Conservation (phyloP, 2,329 filamentous ascomycete species). For the Moelleriella libera region DNA sequence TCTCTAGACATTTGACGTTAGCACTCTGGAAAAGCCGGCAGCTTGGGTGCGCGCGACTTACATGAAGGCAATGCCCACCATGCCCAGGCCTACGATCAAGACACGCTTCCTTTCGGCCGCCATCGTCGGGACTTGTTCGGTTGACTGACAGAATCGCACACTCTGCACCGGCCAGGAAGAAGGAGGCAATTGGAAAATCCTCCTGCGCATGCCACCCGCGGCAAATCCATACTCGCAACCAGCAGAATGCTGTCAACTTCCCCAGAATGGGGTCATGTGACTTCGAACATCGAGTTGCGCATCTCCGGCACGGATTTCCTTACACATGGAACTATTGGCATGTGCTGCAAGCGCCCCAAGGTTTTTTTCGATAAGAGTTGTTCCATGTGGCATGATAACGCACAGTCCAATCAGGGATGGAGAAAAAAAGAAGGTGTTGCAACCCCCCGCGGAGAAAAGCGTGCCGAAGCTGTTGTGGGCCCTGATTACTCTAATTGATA, state of each 20-base stretch:
- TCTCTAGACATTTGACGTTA: constrained; percentile 38
- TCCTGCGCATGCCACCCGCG: too few species aligned
- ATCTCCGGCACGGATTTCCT: constrained; percentile 1
- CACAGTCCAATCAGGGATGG: constrained; percentile 1
- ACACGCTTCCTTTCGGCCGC: constrained; percentile 38
- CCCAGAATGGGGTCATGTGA: not conserved
- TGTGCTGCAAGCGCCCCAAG: not conserved
- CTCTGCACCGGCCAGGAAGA: not conserved
- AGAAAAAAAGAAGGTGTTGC: too few species aligned
- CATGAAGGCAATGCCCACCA: constrained; percentile 87
- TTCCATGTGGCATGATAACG: constrained; percentile 1
- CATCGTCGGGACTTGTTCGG: not conserved
- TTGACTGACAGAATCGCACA: not conserved
- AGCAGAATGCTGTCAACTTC: not conserved
- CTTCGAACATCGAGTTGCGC: not conserved
- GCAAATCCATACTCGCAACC: not conserved
- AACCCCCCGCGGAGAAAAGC: not conserved
- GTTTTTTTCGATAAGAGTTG: not conserved
- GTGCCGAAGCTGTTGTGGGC: not conserved
- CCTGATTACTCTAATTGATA: too few species aligned
- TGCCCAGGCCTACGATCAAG: constrained; percentile 77
- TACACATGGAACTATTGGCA: not conserved
- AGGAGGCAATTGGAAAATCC: not conserved
- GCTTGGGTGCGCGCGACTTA: constrained; percentile 27
- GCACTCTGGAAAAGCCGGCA: not conserved